Conservation (phyloP, 768 basidiomycete species). For the Hortiboletus campestris region DNA sequence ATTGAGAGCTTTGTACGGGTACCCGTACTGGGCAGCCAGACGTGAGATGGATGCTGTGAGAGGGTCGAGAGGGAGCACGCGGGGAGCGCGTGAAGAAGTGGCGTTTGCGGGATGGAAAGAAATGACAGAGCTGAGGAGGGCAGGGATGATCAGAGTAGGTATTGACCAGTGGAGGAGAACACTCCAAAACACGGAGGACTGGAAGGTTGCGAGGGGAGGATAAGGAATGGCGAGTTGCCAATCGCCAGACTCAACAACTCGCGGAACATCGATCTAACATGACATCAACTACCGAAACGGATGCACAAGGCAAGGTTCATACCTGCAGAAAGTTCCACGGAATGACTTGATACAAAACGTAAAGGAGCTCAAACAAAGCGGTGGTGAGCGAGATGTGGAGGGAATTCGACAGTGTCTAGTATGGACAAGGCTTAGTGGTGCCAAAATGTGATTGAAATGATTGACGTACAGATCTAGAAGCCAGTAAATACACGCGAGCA, state of each 20-base stretch:
- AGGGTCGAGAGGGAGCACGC: conserved; percentile 47
- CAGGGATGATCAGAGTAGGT: conserved; percentile 60
- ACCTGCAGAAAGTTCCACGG: conserved; percentile 53
- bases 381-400: conserved; percentile 59
- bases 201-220: conserved; percentile 46
- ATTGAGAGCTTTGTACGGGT: conserved; percentile 41
- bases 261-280: conserved; percentile 19
- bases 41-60: conserved; percentile 64
- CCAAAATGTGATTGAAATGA: background rate
- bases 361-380: conserved; percentile 51
- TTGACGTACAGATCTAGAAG: conserved; percentile 30
- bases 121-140: conserved; percentile 54
- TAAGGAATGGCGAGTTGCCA: conserved; percentile 39
- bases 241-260: background rate
- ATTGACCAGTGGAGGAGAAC: conserved; percentile 61
- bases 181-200: conserved; percentile 48
- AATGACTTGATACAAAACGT: conserved; percentile 49
- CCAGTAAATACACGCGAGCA: conserved; percentile 18
- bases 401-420: conserved; percentile 62
- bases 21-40: conserved; percentile 58
- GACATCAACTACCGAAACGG: background rate
- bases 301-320: conserved; percentile 4
- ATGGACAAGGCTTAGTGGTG: background rate
- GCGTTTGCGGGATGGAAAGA: conserved; percentile 54
- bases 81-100: conserved; percentile 21